phyloP scores from a whole-genome alignment of 176 grass and related monocot genomes.

The maize (Zea mays) region Zm-B73-REFERENCE-NAM-5.0 NC_050098.1:100263501-100264000 shows the following conservation, averaged over 20 bases:
- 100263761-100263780: not conserved
- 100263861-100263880: conserved; percentile 23
- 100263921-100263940: conserved; percentile 33
- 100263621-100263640: conserved; percentile 35
- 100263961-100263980: conserved; percentile 12
- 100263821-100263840: conserved; percentile 34
- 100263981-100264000: conserved; percentile 31
- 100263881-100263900: conserved; percentile 19
- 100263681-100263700: not conserved
- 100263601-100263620: conserved; percentile 33
- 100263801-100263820: conserved; percentile 25
- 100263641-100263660: conserved; percentile 25
- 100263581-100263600: conserved; percentile 36
- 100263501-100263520: conserved; percentile 53
- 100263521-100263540: conserved; percentile 58
- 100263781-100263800: conserved; percentile 23
- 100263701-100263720: conserved; percentile 16
- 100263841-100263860: not conserved
- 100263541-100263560: conserved; percentile 70
- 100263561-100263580: conserved; percentile 21
- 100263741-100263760: not conserved
- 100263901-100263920: conserved; percentile 33
- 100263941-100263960: conserved; percentile 20
- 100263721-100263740: not conserved
- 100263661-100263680: conserved; percentile 19